Conservation (phyloP, 805 yeast genomes). For the Candida pini region DNA sequence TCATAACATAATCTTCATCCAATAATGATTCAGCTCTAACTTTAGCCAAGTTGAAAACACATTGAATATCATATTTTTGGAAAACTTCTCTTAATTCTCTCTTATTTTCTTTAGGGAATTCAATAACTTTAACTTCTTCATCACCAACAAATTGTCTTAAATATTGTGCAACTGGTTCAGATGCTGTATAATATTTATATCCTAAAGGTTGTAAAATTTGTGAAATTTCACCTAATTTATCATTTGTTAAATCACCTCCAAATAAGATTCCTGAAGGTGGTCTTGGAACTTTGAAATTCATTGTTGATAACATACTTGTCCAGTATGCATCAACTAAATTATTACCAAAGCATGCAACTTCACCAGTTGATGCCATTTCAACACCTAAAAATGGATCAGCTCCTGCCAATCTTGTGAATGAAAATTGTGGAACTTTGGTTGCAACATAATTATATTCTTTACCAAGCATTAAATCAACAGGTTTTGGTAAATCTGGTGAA, state of each 20-base stretch:
- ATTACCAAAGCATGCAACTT: constrained; percentile 93
- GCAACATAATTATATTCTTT: constrained; percentile 78
- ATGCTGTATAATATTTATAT: constrained; percentile 76
- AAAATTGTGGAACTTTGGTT: constrained; percentile 96
- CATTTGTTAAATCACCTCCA: constrained; percentile 85
- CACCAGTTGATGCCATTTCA: constrained; percentile 99
- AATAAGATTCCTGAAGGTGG: constrained; percentile 87
- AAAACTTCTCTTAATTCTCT: constrained; percentile 90
- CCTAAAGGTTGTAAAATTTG: constrained; percentile 64
- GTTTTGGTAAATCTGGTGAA: constrained; percentile 67
- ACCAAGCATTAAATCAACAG: constrained; percentile 81
- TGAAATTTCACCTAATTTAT: constrained; percentile 70
- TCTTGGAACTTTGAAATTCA: constrained; percentile 91
- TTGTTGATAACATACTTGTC: constrained; percentile 94
- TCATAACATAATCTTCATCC: constrained; percentile 94
- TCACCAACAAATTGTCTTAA: constrained; percentile 47
- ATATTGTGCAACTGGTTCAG: constrained; percentile 65
- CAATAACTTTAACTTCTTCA: constrained; percentile 56
- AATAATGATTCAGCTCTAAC: constrained; percentile 79
- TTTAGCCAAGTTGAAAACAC: constrained; percentile 88
- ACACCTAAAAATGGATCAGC: constrained; percentile 99
- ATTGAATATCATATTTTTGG: constrained; percentile 75
- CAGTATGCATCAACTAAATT: constrained; percentile 89
- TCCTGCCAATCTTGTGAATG: constrained; percentile 97
- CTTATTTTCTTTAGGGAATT: constrained; percentile 90